Evolutionary conservation across 257 asterid species (phyloP).

Genomic region (Solanum appendiculatum): DNA sequence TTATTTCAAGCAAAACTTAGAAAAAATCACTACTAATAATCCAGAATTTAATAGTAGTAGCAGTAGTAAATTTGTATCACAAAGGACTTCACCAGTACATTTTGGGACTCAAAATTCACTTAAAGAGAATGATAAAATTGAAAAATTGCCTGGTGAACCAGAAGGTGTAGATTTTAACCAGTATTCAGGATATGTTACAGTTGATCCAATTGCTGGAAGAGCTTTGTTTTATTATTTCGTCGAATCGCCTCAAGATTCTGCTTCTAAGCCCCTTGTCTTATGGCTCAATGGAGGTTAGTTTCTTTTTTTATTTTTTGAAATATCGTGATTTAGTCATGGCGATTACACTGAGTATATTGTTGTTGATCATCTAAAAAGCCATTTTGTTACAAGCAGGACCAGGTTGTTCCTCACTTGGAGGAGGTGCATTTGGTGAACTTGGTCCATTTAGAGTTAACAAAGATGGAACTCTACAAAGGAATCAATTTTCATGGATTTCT

Average conservation of each 20-base stretch:
- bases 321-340: neutral
- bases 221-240: constrained; percentile 40
- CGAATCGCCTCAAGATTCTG: constrained; percentile 26
- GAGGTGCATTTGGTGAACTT: constrained; percentile 7
- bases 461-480: neutral
- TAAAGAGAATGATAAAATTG: constrained; percentile 3
- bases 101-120: neutral
- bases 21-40: neutral
- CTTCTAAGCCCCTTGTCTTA: constrained; percentile 28
- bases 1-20: neutral
- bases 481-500: constrained; percentile 11
- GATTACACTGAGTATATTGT: neutral
- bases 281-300: constrained; percentile 51
- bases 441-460: constrained; percentile 14
- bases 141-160: constrained; percentile 32
- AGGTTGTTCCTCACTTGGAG: constrained; percentile 14
- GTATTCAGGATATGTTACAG: constrained; percentile 43
- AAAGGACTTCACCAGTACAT: constrained; percentile 1
- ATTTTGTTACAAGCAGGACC: neutral
- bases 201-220: constrained; percentile 27
- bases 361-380: neutral
- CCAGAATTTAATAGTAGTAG: neutral
- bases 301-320: neutral
- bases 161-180: constrained; percentile 30
- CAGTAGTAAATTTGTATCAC: neutral